A percentile compares a stretch with the other conserved stretches of the same genome.
phyloP scores from a whole-genome alignment of 2,329 filamentous ascomycete species.

The Gaeumannomyces sp. region DNA sequence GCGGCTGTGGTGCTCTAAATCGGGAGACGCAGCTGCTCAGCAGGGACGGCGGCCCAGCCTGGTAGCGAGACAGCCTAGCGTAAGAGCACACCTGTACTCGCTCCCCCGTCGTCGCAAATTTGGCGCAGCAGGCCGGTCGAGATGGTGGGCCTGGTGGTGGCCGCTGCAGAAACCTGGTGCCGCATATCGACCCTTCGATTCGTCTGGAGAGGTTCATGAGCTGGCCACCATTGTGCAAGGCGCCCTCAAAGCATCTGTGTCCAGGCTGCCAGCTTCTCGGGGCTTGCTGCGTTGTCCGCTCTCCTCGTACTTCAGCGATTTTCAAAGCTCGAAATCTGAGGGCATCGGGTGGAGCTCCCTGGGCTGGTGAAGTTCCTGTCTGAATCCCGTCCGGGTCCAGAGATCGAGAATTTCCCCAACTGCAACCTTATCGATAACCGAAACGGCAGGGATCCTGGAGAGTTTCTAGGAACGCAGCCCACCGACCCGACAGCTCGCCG shows the following conservation, averaged over 20 bases:
- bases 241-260: constrained; percentile 9
- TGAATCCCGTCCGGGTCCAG: no score
- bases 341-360: no score
- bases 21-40: not conserved
- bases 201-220: constrained; percentile 55
- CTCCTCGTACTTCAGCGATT: not conserved
- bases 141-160: constrained; percentile 26
- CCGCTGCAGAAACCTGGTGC: constrained; percentile 45
- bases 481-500: not conserved
- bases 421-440: not conserved
- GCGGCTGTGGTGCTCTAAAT: not conserved
- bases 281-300: not conserved
- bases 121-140: constrained; percentile 4
- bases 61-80: not conserved
- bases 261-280: not conserved
- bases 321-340: not conserved
- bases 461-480: no score
- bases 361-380: no score
- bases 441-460: no score
- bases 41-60: not conserved
- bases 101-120: not conserved
- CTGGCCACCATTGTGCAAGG: constrained; percentile 41
- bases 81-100: constrained; percentile 1
- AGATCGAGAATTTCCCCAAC: not conserved
- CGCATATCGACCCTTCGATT: constrained; percentile 55